A percentile compares a stretch with the other conserved stretches of the same genome.
phyloP scores from a whole-genome alignment of 2,329 filamentous ascomycete genomes.

The Fusarium sp. region DNA sequence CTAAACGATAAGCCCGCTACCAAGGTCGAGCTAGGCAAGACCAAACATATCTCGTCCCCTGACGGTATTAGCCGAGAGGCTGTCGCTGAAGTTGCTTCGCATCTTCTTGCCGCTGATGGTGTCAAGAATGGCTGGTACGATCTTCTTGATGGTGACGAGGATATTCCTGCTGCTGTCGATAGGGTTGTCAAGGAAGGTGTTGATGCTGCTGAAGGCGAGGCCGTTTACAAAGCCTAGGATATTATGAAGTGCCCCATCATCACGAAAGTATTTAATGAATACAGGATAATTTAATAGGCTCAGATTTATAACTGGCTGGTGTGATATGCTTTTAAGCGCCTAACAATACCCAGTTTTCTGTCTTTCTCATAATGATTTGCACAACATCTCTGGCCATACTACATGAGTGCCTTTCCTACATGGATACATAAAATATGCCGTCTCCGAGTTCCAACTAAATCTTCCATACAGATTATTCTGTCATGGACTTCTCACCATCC shows the following conservation, averaged over 20 bases:
- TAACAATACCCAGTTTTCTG: neutral
- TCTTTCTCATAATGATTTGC: neutral
- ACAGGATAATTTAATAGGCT: neutral
- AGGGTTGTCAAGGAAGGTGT: conserved; percentile 62
- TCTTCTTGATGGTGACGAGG: conserved; percentile 65
- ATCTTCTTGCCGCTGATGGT: conserved; percentile 63
- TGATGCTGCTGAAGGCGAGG: conserved; percentile 65
- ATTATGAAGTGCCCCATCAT: neutral
- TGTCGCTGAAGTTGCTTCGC: conserved; percentile 69
- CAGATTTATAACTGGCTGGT: neutral
- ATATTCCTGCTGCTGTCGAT: conserved; percentile 59
- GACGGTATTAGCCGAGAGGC: conserved; percentile 64
- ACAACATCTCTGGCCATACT: neutral
- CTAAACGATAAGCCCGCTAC: conserved; percentile 63
- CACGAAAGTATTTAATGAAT: neutral
- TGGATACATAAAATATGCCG: neutral
- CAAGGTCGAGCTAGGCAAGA: conserved; percentile 61
- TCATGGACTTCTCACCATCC: conserved; percentile 1
- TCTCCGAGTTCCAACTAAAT: neutral
- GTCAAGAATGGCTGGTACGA: conserved; percentile 66
- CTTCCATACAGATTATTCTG: neutral
- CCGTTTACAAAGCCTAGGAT: conserved; percentile 46
- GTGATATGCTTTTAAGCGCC: neutral
- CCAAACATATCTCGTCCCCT: conserved; percentile 44
- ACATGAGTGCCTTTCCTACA: neutral